These are phyloP conservation scores for Boletellus emodensis DNA, from an alignment of 768 basidiomycete genomes.

Conservation along the genomic window DNA sequence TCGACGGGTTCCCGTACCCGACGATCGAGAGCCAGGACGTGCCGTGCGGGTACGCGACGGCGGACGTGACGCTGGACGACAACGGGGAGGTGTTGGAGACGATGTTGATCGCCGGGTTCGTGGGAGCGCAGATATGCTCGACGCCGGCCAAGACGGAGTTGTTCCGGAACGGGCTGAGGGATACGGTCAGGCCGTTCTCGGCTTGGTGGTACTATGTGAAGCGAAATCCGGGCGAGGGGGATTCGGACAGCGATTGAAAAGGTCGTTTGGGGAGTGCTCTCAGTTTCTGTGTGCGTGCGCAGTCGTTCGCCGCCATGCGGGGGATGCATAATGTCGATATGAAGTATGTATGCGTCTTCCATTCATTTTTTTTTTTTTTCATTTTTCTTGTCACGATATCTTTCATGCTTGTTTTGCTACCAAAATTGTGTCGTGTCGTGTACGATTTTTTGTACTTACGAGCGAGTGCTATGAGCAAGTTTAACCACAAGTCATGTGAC, in stretches of 20 bases:
- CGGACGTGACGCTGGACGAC: slow-evolving; percentile 30
- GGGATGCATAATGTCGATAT: too few species aligned
- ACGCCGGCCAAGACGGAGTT: slow-evolving; percentile 26
- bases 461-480: too few species aligned
- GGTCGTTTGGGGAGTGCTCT: background rate
- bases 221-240: background rate
- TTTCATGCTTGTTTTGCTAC: too few species aligned
- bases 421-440: too few species aligned
- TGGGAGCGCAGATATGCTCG: slow-evolving; percentile 29
- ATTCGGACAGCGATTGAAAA: background rate
- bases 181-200: slow-evolving; percentile 29
- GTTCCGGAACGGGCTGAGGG: slow-evolving; percentile 29
- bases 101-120: slow-evolving; percentile 28
- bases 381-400: too few species aligned
- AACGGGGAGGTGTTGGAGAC: slow-evolving; percentile 21
- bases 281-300: background rate
- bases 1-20: slow-evolving; percentile 30
- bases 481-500: too few species aligned
- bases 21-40: slow-evolving; percentile 26
- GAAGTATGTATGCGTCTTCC: too few species aligned
- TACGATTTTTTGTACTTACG: too few species aligned
- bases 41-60: slow-evolving; percentile 27
- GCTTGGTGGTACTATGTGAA: slow-evolving; percentile 33
- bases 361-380: too few species aligned
- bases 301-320: too few species aligned